Evolutionary conservation across 805 yeast species (phyloP).

Genomic region (Wickerhamomyces canadensis): DNA sequence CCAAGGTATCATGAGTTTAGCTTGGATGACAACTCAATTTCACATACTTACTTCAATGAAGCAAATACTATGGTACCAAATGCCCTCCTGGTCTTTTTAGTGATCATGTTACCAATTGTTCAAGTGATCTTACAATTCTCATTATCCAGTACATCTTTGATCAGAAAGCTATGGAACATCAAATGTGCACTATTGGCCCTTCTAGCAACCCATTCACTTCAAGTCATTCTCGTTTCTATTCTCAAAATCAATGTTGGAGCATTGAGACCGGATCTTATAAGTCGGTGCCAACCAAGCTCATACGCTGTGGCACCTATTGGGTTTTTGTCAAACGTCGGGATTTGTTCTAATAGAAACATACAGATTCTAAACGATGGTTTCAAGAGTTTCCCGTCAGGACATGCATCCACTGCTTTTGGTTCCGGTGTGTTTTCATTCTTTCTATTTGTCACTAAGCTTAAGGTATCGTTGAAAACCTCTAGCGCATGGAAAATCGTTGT

Average conservation of each 20-base stretch:
- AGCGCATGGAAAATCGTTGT: conserved; percentile 28
- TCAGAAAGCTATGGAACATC: conserved; percentile 36
- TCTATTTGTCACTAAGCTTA: conserved; percentile 29
- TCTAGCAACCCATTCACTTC: conserved; percentile 33
- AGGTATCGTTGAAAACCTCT: conserved; percentile 31
- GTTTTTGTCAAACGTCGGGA: conserved; percentile 37
- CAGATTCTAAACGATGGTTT: conserved; percentile 42
- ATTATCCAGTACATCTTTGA: conserved; percentile 13
- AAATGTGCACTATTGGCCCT: conserved; percentile 31
- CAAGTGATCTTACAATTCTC: conserved; percentile 21
- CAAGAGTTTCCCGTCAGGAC: conserved; percentile 56
- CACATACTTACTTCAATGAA: conserved; percentile 33
- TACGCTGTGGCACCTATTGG: conserved; percentile 28
- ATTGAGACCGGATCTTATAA: conserved; percentile 49
- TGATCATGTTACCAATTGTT: conserved; percentile 29
- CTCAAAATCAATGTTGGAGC: conserved; percentile 44
- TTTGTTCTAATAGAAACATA: conserved; percentile 37
- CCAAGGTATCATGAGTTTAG: conserved; percentile 39
- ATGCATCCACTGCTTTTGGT: conserved; percentile 45
- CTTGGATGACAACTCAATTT: conserved; percentile 26
- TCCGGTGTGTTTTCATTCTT: conserved; percentile 35
- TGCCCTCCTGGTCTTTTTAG: conserved; percentile 25
- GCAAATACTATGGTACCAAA: conserved; percentile 26
- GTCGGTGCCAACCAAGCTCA: conserved; percentile 40
- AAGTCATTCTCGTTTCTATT: conserved; percentile 34